These are phyloP conservation scores for Liquidambar formosana DNA, from an alignment of 164 flowering plant genomes.

Conservation along the genomic window DNA sequence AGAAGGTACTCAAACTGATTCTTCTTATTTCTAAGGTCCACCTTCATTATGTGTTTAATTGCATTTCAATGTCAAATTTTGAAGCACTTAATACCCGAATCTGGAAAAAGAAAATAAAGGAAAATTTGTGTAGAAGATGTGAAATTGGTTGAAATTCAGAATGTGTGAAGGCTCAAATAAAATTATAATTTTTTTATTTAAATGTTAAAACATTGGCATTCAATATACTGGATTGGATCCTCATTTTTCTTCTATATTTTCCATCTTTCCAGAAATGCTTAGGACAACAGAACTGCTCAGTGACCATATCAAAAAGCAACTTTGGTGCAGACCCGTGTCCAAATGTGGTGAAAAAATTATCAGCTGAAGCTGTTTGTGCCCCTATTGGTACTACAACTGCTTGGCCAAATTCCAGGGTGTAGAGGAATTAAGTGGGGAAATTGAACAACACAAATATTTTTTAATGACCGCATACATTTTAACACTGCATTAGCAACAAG, in stretches of 20 bases:
- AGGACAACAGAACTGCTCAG: constrained; percentile 28
- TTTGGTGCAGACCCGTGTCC: constrained; percentile 39
- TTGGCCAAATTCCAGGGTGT: not conserved
- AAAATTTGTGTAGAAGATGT: too few species aligned
- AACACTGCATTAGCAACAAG: too few species aligned
- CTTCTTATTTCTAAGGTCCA: not conserved
- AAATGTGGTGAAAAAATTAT: constrained; percentile 22
- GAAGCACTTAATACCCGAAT: too few species aligned
- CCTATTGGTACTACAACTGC: not conserved
- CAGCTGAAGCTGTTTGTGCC: constrained; percentile 37
- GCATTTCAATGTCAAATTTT: not conserved
- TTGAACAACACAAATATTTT: not conserved
- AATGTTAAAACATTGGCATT: too few species aligned
- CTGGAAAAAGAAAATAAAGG: too few species aligned
- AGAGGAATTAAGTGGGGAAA: not conserved
- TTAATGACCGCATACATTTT: not conserved
- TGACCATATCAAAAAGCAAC: constrained; percentile 22
- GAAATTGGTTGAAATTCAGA: too few species aligned
- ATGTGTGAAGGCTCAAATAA: too few species aligned
- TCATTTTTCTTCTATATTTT: not conserved
- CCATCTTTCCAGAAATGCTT: constrained; percentile 24
- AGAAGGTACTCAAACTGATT: constrained; percentile 19
- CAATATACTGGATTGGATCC: not conserved
- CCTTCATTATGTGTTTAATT: not conserved
- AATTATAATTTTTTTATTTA: too few species aligned